phyloP scores from a whole-genome alignment of 1,284 basidiomycete genomes.

The Papiliotrema terrestris region DNA sequence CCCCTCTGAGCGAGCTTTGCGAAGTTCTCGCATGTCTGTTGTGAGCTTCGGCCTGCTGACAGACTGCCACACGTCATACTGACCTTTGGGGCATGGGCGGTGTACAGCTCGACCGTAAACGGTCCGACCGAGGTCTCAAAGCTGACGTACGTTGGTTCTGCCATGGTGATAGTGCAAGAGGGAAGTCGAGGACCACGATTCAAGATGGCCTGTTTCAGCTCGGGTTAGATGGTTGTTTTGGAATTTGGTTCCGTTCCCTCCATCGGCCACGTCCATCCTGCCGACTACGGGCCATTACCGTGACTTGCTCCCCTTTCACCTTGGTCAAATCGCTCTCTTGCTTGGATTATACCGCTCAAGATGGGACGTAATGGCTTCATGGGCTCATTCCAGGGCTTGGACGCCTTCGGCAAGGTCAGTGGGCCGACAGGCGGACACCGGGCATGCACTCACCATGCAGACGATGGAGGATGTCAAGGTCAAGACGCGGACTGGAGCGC shows the following conservation, averaged over 20 bases:
- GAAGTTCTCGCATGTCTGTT: slow-evolving; percentile 90
- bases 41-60: not conserved
- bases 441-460: slow-evolving; percentile 50
- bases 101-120: slow-evolving; percentile 83
- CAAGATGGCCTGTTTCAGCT: not conserved
- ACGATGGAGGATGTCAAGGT: slow-evolving; percentile 98
- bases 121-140: slow-evolving; percentile 85
- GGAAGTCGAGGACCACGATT: not conserved
- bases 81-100: slow-evolving; percentile 83
- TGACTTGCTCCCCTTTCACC: too few species aligned
- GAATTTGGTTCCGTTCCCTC: not conserved
- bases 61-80: slow-evolving; percentile 5
- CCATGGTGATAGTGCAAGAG: slow-evolving; percentile 3
- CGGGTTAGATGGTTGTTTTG: not conserved
- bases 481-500: slow-evolving; percentile 87
- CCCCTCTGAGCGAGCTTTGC: slow-evolving; percentile 71
- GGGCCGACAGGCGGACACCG: not conserved
- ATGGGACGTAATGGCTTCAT: slow-evolving; percentile 50
- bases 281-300: too few species aligned
- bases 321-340: too few species aligned
- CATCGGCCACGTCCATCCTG: not conserved
- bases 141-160: slow-evolving; percentile 54
- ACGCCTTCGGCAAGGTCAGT: slow-evolving; percentile 94
- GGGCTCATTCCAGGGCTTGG: slow-evolving; percentile 56
- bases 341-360: not conserved